Base-by-base conservation (phyloP, 768 basidiomycete genomes). In the Tremella yokohamensis region DNA sequence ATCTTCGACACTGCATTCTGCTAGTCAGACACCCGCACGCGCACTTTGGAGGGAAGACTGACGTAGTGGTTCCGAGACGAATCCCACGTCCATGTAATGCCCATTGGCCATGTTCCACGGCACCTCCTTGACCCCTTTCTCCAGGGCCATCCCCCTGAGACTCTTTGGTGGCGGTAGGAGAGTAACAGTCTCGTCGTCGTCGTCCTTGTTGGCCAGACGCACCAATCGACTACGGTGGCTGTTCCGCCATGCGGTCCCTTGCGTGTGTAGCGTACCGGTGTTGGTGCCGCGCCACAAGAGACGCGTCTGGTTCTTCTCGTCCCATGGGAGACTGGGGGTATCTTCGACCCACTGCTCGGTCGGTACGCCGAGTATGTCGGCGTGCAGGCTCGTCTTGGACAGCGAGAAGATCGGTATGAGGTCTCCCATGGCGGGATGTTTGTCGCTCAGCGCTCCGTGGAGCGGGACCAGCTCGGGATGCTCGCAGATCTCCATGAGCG, bases 401-500 rank as follows among this genome's bases (percentile, higher is more conserved):
- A 73, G 57, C 26, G 60, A 61, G 52, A 71, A 75, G 18, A 75
- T 62, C 7, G 74, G 69, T n/a, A 60, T 62, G 22, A 74, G 56
- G 9, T 48, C 47, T 18, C 39, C n/a, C 13, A 63, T 64, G 19
- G 57, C 55, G 3, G 69, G 70, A 3, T 57, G 29, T 38, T 61
- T 54, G 9, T 63, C 66, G 7, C 68, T 56, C 13, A 76, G 73
- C 52, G 75, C 68, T 9, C 78, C 78, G 65, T 78, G 78, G 22
- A 74, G 52, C n/a, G 61, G 62, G 56, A 76, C 65, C 40, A 63
- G 62, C 47, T 76, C 70, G 16, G 78, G 78, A 52, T 78, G 72
- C 11, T 68, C 53, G 66, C 78, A 79, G 19, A 78, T 60, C 60
- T 79, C 75, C 71, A 76, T 75, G 12, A 71, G 55, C 4, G 49